Conservation (phyloP, 2,329 filamentous ascomycete genomes). For the Madurella fahalii region DNA sequence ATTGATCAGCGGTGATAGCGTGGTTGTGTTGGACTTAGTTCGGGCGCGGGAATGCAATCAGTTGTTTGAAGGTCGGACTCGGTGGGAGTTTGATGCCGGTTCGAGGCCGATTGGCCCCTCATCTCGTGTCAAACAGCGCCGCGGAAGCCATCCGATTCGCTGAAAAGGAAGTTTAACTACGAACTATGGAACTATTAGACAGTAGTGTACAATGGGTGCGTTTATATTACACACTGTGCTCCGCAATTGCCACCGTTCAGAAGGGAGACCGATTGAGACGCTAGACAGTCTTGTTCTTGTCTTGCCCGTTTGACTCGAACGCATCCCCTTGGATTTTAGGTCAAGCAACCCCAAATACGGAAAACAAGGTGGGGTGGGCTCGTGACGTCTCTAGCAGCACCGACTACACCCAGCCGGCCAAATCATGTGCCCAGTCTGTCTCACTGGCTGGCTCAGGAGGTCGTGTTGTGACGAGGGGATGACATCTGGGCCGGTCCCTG, state of each 20-base stretch:
- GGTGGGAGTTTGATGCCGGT: not conserved
- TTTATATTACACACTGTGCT: too few relatives aligned
- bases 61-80: not conserved
- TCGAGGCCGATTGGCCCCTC: not conserved
- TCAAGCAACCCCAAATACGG: too few relatives aligned
- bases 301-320: too few relatives aligned
- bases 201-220: too few relatives aligned
- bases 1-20: not conserved
- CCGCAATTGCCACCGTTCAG: too few relatives aligned
- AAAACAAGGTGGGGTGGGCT: too few relatives aligned
- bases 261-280: too few relatives aligned
- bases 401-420: conserved; percentile 7
- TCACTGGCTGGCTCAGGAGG: conserved; percentile 16
- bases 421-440: conserved; percentile 25
- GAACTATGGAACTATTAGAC: not conserved
- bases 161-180: not conserved
- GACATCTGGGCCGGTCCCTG: not conserved
- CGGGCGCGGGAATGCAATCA: not conserved
- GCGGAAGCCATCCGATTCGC: not conserved
- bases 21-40: not conserved
- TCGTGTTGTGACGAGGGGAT: conserved; percentile 4
- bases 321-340: too few relatives aligned
- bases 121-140: not conserved
- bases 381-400: not conserved
- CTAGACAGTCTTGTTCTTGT: too few relatives aligned